Base-by-base conservation (phyloP, 495 filamentous ascomycete genomes). In the Penicillium daleae region DNA sequence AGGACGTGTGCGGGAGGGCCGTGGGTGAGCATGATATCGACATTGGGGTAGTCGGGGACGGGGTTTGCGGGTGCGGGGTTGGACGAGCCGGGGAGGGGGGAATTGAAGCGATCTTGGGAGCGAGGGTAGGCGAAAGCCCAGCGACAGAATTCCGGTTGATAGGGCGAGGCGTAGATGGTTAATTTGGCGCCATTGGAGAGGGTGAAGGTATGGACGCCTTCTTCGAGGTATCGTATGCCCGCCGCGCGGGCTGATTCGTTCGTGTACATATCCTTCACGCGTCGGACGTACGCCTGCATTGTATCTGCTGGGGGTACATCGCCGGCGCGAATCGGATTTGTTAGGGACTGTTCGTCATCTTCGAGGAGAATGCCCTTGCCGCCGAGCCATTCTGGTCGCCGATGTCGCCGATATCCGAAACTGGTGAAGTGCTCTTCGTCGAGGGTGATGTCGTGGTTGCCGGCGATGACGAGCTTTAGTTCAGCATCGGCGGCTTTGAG, bases 391-490 rank as follows among this genome's bases (percentile, higher is more conserved):
- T 68, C 59, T 53, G 71, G 53, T 59, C 66, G 72, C 5, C 68
- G 66, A 57, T 81, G 79, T 7, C 76, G 67, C 22, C 27, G 48
- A 49, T 74, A 70, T 10, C 79, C 79, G 17, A 66, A 60, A 3
- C 31, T 48, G 6, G 65, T 56, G 63, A 84, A 86, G 65, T 81
- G 82, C 3, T 82, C 73, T 29, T 73, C 71, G 68, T 95, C 90
- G 4, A 93, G 83, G 0, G 85, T 85, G 58, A 90, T 83, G 69
- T 94, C 91, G 74, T 93, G 91, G 71, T 94, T 93, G 0, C 91
- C 91, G 1, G 91, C 86, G 55, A 96, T 92, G 35, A 93, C 85
- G 37, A 96, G 75, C 62, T 93, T 96, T 6, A 93, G 73, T 21
- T 87, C 83, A 0, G 91, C 90, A 6, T 84, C 66, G 56, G 87